Conservation (phyloP, 352 stramenopile genomes). For the Achlya hypogyna region DNA sequence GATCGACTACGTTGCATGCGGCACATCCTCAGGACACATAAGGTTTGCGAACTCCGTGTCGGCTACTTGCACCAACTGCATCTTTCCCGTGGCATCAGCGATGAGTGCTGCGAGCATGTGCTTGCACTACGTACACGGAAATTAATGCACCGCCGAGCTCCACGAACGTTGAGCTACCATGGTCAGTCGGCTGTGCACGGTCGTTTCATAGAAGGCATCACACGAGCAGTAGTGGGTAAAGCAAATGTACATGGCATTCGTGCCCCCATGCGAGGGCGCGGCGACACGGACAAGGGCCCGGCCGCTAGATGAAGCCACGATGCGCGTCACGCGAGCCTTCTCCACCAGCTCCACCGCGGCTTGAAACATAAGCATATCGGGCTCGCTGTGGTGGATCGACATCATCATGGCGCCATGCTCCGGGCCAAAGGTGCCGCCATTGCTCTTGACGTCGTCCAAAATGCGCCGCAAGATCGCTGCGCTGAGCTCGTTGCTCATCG, state of each 20-base stretch:
- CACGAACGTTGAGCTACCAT: constrained; percentile 8
- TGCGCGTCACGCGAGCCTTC: not conserved
- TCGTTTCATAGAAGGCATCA: not conserved
- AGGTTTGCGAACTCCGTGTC: constrained; percentile 6
- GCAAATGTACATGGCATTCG: constrained; percentile 17
- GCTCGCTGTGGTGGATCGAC: constrained; percentile 4
- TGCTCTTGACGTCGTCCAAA: constrained; percentile 4
- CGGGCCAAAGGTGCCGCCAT: constrained; percentile 2
- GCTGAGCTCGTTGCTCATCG: constrained; percentile 20
- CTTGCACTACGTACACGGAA: constrained; percentile 7
- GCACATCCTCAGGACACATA: not conserved
- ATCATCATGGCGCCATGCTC: constrained; percentile 7
- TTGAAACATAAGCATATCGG: constrained; percentile 16
- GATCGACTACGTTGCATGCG: not conserved
- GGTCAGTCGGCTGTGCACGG: constrained; percentile 8
- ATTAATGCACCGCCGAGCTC: not conserved
- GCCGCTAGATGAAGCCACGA: constrained; percentile 6
- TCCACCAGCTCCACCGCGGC: constrained; percentile 13
- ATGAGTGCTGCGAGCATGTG: constrained; percentile 16
- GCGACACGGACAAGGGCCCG: constrained; percentile 10
- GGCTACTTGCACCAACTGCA: not conserved
- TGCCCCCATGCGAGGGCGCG: not conserved
- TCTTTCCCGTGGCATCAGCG: constrained; percentile 2
- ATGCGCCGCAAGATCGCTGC: constrained; percentile 13
- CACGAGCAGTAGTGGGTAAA: constrained; percentile 19